Conservation (phyloP, 2,329 filamentous ascomycete genomes). For the Cytospora piceae region DNA sequence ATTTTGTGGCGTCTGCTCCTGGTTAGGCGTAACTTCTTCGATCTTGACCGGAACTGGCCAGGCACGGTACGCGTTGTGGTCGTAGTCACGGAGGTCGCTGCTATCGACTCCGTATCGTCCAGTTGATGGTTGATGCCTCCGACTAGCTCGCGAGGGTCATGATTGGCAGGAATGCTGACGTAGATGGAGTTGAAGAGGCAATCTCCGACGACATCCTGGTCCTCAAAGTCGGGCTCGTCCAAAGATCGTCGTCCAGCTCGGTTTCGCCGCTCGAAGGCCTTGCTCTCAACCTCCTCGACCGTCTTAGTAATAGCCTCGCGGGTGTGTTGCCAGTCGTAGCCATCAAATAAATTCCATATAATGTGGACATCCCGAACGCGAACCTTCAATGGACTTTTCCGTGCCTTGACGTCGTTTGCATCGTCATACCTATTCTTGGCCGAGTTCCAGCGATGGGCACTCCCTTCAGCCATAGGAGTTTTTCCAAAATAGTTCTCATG, state of each 20-base stretch:
- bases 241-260: constrained; percentile 59
- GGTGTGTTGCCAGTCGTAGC: constrained; percentile 93
- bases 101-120: constrained; percentile 90
- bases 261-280: constrained; percentile 74
- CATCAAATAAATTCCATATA: constrained; percentile 98
- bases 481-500: constrained; percentile 78
- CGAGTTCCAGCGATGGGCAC: constrained; percentile 81
- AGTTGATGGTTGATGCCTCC: constrained; percentile 86
- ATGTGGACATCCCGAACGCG: constrained; percentile 85
- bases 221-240: constrained; percentile 65
- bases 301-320: constrained; percentile 84
- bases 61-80: constrained; percentile 56
- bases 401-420: constrained; percentile 63
- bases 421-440: constrained; percentile 73
- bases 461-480: constrained; percentile 62
- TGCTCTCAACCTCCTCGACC: constrained; percentile 83
- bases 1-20: constrained; percentile 94
- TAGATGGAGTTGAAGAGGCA: constrained; percentile 99
- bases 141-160: constrained; percentile 80
- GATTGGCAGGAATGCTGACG: constrained; percentile 86
- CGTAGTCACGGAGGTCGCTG: constrained; percentile 71
- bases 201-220: constrained; percentile 89
- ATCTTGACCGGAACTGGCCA: constrained; percentile 45
- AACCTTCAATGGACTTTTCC: constrained; percentile 73
- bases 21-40: constrained; percentile 70